phyloP scores from a whole-genome alignment of 1,284 basidiomycete genomes.

The Puccinia novopanici region DNA sequence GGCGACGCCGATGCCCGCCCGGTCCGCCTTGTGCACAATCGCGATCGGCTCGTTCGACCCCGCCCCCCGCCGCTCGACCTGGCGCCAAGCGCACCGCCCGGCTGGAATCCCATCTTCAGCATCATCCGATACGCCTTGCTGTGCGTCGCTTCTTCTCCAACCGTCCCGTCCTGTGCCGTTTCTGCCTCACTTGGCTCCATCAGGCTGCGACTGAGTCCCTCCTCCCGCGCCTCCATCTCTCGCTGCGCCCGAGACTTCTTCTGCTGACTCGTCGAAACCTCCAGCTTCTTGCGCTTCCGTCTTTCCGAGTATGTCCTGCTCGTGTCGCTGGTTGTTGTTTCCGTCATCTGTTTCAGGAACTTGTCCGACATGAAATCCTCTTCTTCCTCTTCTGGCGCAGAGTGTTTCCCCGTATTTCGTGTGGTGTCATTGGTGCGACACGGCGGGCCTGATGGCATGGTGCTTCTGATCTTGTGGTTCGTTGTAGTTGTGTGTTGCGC shows the following conservation, averaged over 20 bases:
- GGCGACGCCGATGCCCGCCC: slow-evolving; percentile 13
- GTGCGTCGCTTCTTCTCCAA: not conserved
- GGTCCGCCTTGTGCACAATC: slow-evolving; percentile 8
- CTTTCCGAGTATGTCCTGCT: slow-evolving; percentile 36
- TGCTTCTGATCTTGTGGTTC: too few species aligned
- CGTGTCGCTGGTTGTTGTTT: not conserved
- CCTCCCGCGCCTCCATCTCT: slow-evolving; percentile 45
- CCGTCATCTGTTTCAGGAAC: slow-evolving; percentile 19
- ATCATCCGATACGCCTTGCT: slow-evolving; percentile 46
- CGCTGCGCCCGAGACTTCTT: slow-evolving; percentile 24
- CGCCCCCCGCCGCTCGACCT: too few species aligned
- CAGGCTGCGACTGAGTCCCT: slow-evolving; percentile 34
- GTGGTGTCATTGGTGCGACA: too few species aligned
- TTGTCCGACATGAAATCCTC: slow-evolving; percentile 51
- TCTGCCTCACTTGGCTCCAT: not conserved
- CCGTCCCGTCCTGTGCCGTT: too few species aligned
- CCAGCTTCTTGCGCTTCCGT: slow-evolving; percentile 33
- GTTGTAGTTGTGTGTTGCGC: too few species aligned
- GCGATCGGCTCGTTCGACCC: slow-evolving; percentile 21
- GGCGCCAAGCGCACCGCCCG: slow-evolving; percentile 32
- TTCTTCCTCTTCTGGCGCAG: slow-evolving; percentile 16
- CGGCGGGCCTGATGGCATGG: too few species aligned
- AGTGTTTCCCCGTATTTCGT: too few species aligned
- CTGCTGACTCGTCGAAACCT: not conserved
- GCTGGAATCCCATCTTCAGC: slow-evolving; percentile 51